A percentile compares a stretch with the other conserved stretches of the same genome.
Conservation (phyloP, 371 early-diverging fungal species). For the Mucor piriformis region DNA sequence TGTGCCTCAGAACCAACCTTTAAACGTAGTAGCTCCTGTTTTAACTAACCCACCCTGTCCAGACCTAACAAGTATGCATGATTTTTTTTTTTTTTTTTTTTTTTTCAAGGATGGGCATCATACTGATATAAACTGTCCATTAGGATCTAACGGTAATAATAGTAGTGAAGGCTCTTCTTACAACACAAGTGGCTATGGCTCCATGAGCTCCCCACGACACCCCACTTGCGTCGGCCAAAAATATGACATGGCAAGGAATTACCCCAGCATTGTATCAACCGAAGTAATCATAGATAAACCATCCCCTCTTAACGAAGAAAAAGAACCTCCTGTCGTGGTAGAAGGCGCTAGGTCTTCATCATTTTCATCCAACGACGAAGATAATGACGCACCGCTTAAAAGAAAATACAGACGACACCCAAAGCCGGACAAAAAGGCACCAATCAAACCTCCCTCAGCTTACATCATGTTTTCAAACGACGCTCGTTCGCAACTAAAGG, state of each 20-base stretch:
- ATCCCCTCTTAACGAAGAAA: neutral
- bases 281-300: neutral
- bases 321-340: neutral
- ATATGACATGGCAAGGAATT: neutral
- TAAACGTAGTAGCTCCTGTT: neutral
- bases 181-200: constrained; percentile 25
- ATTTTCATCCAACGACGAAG: constrained; percentile 2
- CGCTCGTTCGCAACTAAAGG: constrained; percentile 42
- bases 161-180: constrained; percentile 20
- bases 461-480: constrained; percentile 60
- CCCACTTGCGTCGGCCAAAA: neutral
- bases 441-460: constrained; percentile 58
- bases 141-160: constrained; percentile 5
- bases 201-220: constrained; percentile 5
- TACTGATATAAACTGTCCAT: neutral
- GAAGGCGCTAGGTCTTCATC: constrained; percentile 3
- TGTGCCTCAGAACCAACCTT: constrained; percentile 30
- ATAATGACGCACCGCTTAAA: constrained; percentile 4
- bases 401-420: constrained; percentile 58
- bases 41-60: neutral
- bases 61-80: neutral
- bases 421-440: constrained; percentile 56
- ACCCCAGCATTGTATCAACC: neutral
- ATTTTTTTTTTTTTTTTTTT: neutral
- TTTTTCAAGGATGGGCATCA: too few relatives aligned